These are phyloP conservation scores for Ambrosia artemisiifolia DNA, from an alignment of 129 eudicot species.

Conservation along the genomic window DNA sequence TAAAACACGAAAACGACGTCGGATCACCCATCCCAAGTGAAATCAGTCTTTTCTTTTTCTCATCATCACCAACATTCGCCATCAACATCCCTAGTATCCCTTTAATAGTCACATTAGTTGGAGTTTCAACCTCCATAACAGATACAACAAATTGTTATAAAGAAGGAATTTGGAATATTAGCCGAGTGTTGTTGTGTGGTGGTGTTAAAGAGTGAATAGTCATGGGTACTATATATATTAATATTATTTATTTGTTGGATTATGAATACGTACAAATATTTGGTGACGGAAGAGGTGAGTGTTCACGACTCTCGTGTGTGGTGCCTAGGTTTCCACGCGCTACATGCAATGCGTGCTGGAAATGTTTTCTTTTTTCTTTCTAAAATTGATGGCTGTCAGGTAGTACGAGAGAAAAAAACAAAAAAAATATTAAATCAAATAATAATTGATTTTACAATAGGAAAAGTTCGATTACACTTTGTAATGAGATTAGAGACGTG, in stretches of 20 bases:
- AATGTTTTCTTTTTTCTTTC: not conserved
- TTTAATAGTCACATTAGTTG: slow-evolving; percentile 67
- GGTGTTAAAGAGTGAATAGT: not conserved
- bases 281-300: slow-evolving; percentile 2
- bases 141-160: no score
- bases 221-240: not conserved
- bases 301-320: slow-evolving; percentile 29
- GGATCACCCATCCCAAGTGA: slow-evolving; percentile 99
- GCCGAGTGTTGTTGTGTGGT: slow-evolving; percentile 15
- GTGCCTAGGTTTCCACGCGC: slow-evolving; percentile 9
- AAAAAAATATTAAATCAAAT: no score
- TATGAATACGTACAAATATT: slow-evolving; percentile 6
- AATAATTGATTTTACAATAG: no score
- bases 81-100: slow-evolving; percentile 69
- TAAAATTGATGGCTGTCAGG: no score
- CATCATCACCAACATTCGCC: slow-evolving; percentile 42
- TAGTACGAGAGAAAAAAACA: no score
- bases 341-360: not conserved
- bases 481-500: no score
- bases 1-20: slow-evolving; percentile 77
- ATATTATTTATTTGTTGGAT: not conserved
- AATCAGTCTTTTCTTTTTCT: slow-evolving; percentile 32
- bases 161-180: no score
- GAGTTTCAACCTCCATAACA: slow-evolving; percentile 36
- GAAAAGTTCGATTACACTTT: no score